Conservation (phyloP, 2,329 filamentous ascomycete genomes). For the Fusarium poae region DNA sequence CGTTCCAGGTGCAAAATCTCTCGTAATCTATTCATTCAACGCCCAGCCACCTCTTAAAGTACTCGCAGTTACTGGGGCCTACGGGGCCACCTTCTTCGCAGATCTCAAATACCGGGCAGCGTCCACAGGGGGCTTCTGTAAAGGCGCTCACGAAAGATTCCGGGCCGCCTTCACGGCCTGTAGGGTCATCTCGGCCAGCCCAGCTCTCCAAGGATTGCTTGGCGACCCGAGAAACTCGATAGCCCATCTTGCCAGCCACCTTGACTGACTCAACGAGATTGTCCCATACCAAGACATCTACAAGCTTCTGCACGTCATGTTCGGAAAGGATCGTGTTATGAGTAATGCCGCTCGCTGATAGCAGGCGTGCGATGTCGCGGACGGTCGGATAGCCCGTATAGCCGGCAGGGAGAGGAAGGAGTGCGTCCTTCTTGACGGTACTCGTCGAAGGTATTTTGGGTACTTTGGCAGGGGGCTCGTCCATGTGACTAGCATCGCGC, state of each 20-base stretch:
- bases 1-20: conserved; percentile 17
- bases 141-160: conserved; percentile 75
- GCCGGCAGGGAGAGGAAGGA: conserved; percentile 70
- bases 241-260: conserved; percentile 64
- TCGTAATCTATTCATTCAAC: conserved; percentile 56
- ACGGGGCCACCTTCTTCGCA: conserved; percentile 93
- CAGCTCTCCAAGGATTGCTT: conserved; percentile 60
- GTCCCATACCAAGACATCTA: conserved; percentile 91
- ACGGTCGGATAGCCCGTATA: conserved; percentile 86
- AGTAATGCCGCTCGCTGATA: conserved; percentile 77
- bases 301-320: conserved; percentile 83
- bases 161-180: conserved; percentile 55
- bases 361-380: conserved; percentile 78
- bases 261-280: conserved; percentile 79
- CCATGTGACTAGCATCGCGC: conserved; percentile 60
- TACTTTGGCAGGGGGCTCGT: conserved; percentile 50
- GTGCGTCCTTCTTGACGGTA: conserved; percentile 53
- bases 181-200: conserved; percentile 56
- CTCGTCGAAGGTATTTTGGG: conserved; percentile 43
- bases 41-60: conserved; percentile 87
- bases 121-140: conserved; percentile 90
- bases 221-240: conserved; percentile 64
- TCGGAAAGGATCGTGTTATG: conserved; percentile 78
- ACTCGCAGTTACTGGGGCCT: conserved; percentile 89
- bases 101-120: conserved; percentile 92